Base-by-base conservation (phyloP, 2,329 filamentous ascomycete genomes). In the Fusarium musae region DNA sequence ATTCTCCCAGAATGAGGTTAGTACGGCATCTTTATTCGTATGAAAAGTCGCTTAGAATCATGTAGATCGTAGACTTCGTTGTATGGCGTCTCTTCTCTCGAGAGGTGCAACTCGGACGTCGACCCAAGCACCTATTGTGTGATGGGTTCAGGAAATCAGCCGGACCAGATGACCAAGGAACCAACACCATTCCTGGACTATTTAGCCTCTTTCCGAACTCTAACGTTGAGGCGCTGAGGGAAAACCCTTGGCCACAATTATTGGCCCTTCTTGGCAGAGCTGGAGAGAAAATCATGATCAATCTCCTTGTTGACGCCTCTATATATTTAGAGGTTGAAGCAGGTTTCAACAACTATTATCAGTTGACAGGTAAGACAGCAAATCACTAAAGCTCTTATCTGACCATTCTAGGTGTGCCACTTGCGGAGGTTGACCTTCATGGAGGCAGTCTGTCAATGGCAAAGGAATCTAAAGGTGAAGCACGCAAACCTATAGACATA, bases 21-120 rank as follows among this genome's bases (percentile, higher is more conserved):
- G 75, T 64, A 39, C 42, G 39, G 23, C 50, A 37, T 28, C 44
- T 44, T 58, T 63, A 59, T 73, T 36, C 56, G 26, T 57, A 53
- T 28, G 17, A 7, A 39, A 28, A 16, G 21, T 42, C 19, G n/a
- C 70, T 77, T 65, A 76, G 36, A 9, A 21, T 26, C 15, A 56
- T n/a, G 59, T 75, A 95, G 92, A 88, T 96, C 75, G 86, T 96
- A 47, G 92, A 95, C 78, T 94, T 93, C 80, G 88, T 89, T 34
- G 89, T 98, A 46, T 95, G 92, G 90, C 86, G 89, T 15, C 84
- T 97, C 4, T 97, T 97, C 80, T 89, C 88, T 17, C 87, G 88
- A 74, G 82, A 85, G 21, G 83, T 85, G 37, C 79, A 34, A 82
- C 82, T 66, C 80, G 85, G 73, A 15, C 40, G 71, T 56, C 89